phyloP scores from a whole-genome alignment of 2,329 filamentous ascomycete genomes.

The Knoxdaviesia capensis region DNA sequence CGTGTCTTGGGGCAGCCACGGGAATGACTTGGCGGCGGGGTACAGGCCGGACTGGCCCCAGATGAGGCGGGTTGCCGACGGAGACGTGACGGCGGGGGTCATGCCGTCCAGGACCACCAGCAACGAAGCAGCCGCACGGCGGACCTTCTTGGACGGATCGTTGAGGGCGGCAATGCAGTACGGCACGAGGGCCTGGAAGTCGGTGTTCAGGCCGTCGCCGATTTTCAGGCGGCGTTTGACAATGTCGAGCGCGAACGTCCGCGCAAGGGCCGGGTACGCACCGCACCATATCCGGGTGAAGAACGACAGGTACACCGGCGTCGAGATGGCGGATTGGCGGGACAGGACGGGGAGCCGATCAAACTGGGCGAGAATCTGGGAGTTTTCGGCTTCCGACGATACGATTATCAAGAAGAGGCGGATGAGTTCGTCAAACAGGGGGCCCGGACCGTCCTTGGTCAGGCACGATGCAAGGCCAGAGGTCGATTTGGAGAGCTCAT shows the following conservation, averaged over 20 bases:
- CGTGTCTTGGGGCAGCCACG: slow-evolving; percentile 38
- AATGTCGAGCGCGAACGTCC: slow-evolving; percentile 47
- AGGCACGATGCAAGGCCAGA: slow-evolving; percentile 29
- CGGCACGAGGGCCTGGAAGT: slow-evolving; percentile 67
- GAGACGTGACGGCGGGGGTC: slow-evolving; percentile 17
- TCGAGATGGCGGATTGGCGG: slow-evolving; percentile 30
- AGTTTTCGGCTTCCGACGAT: slow-evolving; percentile 19
- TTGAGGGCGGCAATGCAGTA: slow-evolving; percentile 57
- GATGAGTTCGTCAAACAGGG: slow-evolving; percentile 36
- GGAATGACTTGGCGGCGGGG: slow-evolving; percentile 28
- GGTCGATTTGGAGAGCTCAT: slow-evolving; percentile 16
- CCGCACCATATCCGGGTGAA: slow-evolving; percentile 58
- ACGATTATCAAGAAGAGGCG: slow-evolving; percentile 36
- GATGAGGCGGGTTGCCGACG: slow-evolving; percentile 15
- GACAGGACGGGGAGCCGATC: slow-evolving; percentile 33
- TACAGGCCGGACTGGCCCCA: slow-evolving; percentile 52
- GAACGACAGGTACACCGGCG: slow-evolving; percentile 54
- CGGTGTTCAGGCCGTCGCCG: slow-evolving; percentile 26
- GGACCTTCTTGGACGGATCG: slow-evolving; percentile 57
- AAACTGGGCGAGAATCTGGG: slow-evolving; percentile 24
- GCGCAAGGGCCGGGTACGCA: slow-evolving; percentile 45
- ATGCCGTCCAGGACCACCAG: slow-evolving; percentile 32
- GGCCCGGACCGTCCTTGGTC: slow-evolving; percentile 20
- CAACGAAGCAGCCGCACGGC: slow-evolving; percentile 53
- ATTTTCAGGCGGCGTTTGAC: slow-evolving; percentile 35